These are phyloP conservation scores for Citrus trifoliata DNA, from an alignment of 345 rosid genomes.

Conservation along the genomic window DNA sequence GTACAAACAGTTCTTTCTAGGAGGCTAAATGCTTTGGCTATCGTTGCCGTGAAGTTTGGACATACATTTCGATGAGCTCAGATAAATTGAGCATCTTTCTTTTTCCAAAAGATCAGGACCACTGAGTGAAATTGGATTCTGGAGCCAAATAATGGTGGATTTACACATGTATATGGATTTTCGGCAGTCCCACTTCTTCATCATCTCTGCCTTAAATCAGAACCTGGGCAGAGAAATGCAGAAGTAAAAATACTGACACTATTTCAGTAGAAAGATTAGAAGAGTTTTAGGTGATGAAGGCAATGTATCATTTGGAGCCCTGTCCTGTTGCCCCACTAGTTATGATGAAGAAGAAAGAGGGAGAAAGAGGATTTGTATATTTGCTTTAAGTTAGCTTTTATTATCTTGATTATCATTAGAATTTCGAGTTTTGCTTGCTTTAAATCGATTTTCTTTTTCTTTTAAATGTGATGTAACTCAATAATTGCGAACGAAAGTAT, in stretches of 20 bases:
- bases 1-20: constrained; percentile 1
- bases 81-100: background rate
- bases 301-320: constrained; percentile 14
- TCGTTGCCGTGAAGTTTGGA: background rate
- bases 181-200: background rate
- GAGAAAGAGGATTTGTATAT: background rate
- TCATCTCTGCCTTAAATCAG: constrained; percentile 11
- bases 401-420: background rate
- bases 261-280: constrained; percentile 14
- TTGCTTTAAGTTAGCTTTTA: background rate
- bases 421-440: background rate
- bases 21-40: background rate
- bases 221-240: constrained; percentile 30
- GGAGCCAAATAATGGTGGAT: background rate
- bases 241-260: constrained; percentile 25
- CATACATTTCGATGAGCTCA: background rate
- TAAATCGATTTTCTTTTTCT: background rate
- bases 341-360: background rate
- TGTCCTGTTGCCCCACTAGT: background rate
- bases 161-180: background rate
- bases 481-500: background rate
- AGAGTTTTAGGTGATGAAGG: background rate
- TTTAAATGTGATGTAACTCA: background rate
- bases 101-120: constrained; percentile 25
- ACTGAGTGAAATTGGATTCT: constrained; percentile 12